Conservation (phyloP, 2,329 filamentous ascomycete genomes). For the Nothomitra cinnamomea region DNA sequence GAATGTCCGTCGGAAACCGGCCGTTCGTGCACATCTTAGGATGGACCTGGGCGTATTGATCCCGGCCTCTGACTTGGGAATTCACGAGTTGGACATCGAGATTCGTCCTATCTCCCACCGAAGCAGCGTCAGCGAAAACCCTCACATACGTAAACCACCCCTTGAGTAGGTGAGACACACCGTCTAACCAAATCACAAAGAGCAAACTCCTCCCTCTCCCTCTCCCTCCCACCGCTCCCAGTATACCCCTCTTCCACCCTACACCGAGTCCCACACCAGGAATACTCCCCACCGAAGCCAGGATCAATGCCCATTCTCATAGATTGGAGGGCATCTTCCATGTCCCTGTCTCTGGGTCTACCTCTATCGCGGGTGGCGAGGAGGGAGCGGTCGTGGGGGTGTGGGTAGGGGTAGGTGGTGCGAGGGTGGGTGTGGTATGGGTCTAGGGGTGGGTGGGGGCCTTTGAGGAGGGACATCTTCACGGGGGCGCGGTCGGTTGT, state of each 20-base stretch:
- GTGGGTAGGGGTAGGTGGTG: conserved; percentile 8
- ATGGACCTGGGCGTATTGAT: conserved; percentile 12
- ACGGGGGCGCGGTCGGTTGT: no score
- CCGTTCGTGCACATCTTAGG: conserved; percentile 14
- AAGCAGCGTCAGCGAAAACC: background rate
- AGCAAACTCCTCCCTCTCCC: conserved; percentile 6
- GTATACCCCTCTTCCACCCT: background rate
- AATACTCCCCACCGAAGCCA: conserved; percentile 7
- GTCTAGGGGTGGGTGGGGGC: conserved; percentile 8
- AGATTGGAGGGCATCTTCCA: conserved; percentile 12
- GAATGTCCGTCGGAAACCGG: conserved; percentile 13
- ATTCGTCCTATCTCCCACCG: conserved; percentile 10
- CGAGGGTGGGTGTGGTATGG: conserved; percentile 10
- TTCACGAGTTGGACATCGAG: conserved; percentile 13
- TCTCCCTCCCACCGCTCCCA: background rate
- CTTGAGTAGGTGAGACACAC: background rate
- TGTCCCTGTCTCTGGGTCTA: conserved; percentile 8
- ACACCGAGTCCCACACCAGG: conserved; percentile 1
- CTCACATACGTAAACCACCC: background rate
- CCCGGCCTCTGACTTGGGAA: conserved; percentile 10
- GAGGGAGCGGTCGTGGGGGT: background rate
- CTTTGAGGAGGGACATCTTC: background rate
- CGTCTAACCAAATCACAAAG: conserved; percentile 10
- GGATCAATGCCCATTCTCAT: conserved; percentile 11
- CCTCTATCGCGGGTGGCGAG: no score